phyloP scores from a whole-genome alignment of 1,284 basidiomycete species.

The Lentinula novae-zelandiae region DNA sequence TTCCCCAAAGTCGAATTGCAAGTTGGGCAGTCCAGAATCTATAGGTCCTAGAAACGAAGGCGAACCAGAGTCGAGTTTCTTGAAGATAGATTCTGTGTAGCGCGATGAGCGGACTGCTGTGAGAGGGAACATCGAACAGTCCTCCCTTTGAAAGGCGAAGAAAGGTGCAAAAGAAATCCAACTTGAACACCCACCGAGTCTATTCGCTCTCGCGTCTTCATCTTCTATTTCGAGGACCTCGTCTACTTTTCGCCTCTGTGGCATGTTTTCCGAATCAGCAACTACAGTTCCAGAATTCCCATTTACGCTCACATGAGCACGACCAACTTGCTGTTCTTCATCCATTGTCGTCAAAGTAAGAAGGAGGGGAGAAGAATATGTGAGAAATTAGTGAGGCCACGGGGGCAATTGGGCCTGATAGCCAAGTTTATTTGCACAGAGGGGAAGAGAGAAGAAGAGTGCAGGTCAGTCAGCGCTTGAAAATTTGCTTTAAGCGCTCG shows the following conservation, averaged over 20 bases:
- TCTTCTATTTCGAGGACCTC: constrained; percentile 30
- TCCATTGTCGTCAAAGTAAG: not conserved
- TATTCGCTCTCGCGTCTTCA: constrained; percentile 27
- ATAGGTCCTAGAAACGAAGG: not conserved
- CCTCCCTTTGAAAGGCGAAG: not conserved
- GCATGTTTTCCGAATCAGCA: not conserved
- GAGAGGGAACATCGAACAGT: not conserved
- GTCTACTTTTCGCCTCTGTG: constrained; percentile 1
- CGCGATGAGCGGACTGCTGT: not conserved
- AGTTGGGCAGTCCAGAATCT: not conserved
- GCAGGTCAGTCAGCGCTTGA: not conserved
- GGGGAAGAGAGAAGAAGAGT: not conserved
- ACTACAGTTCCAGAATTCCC: not conserved
- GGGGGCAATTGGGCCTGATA: not conserved
- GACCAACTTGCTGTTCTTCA: not conserved
- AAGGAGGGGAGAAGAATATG: not conserved
- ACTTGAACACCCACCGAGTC: constrained; percentile 24
- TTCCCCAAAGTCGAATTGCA: constrained; percentile 18
- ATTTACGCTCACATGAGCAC: not conserved
- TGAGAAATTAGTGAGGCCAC: not conserved
- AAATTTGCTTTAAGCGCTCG: not conserved
- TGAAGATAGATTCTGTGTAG: constrained; percentile 24
- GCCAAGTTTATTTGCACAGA: not conserved
- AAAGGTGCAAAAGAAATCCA: not conserved
- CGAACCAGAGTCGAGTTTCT: constrained; percentile 20